These are phyloP conservation scores for Cercospora nicotianae DNA, from an alignment of 2,329 filamentous ascomycete genomes.

Conservation along the genomic window DNA sequence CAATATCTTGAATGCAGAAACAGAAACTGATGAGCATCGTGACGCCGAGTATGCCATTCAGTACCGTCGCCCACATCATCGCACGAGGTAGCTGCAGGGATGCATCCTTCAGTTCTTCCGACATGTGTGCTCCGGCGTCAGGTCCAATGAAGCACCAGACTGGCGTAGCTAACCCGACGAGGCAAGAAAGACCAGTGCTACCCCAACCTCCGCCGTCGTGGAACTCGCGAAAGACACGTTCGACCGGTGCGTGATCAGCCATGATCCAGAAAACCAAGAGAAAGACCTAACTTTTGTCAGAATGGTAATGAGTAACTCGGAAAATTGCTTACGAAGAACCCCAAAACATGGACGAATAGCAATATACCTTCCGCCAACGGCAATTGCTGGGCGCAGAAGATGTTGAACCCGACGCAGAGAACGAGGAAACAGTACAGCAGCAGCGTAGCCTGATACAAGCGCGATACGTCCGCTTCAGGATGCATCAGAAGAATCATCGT, in stretches of 20 bases:
- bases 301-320: background rate
- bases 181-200: conserved; percentile 43
- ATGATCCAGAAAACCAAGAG: conserved; percentile 43
- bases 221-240: conserved; percentile 40
- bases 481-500: conserved; percentile 36
- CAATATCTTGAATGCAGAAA: conserved; percentile 36
- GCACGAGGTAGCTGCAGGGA: conserved; percentile 46
- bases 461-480: conserved; percentile 28
- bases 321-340: conserved; percentile 41
- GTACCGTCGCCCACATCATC: conserved; percentile 46
- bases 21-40: conserved; percentile 43
- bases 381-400: conserved; percentile 38
- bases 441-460: conserved; percentile 37
- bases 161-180: conserved; percentile 46
- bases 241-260: conserved; percentile 34
- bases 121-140: conserved; percentile 13
- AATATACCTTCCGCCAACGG: conserved; percentile 41
- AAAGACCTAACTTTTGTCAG: conserved; percentile 30
- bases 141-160: conserved; percentile 39
- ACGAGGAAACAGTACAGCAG: conserved; percentile 36
- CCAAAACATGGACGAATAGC: conserved; percentile 45
- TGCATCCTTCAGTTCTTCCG: conserved; percentile 42
- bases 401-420: conserved; percentile 40
- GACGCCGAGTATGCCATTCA: conserved; percentile 39
- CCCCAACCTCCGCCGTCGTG: conserved; percentile 46